phyloP scores from a whole-genome alignment of 352 stramenopile species.

The Phytophthora brassicae region DNA sequence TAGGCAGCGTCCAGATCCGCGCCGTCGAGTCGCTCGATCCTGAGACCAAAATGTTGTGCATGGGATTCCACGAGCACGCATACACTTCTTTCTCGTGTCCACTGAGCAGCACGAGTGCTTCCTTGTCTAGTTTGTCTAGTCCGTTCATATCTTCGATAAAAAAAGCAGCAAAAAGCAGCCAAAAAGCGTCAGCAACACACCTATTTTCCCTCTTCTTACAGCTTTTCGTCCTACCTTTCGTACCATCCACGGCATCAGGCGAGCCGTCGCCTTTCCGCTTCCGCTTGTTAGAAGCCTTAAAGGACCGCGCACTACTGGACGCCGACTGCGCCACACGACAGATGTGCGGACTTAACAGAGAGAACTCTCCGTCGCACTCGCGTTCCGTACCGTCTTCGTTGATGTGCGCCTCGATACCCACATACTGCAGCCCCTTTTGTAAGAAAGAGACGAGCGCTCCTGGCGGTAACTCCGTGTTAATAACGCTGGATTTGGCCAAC shows the following conservation, averaged over 20 bases:
- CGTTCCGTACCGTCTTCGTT: conserved; percentile 89
- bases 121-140: conserved; percentile 64
- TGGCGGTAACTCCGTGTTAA: conserved; percentile 93
- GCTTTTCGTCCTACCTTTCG: conserved; percentile 46
- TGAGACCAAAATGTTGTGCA: conserved; percentile 94
- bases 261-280: conserved; percentile 80
- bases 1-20: conserved; percentile 93
- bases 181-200: background rate
- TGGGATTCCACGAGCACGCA: conserved; percentile 97
- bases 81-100: conserved; percentile 94
- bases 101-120: conserved; percentile 62
- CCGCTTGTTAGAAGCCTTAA: conserved; percentile 77
- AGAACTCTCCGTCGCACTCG: conserved; percentile 90
- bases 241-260: conserved; percentile 59
- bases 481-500: conserved; percentile 91
- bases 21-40: conserved; percentile 95
- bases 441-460: conserved; percentile 98
- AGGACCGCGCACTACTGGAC: conserved; percentile 62
- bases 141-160: conserved; percentile 62
- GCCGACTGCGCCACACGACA: conserved; percentile 83
- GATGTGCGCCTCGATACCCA: conserved; percentile 90
- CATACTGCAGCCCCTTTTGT: conserved; percentile 98
- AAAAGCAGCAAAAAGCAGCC: conserved; percentile 8
- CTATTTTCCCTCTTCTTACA: too few species aligned
- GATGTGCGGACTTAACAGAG: conserved; percentile 91